Evolutionary conservation across 352 stramenopile genomes (phyloP), one percentile per base, ranked within the genome.

Genomic region (Thraustotheca clavata): DNA sequence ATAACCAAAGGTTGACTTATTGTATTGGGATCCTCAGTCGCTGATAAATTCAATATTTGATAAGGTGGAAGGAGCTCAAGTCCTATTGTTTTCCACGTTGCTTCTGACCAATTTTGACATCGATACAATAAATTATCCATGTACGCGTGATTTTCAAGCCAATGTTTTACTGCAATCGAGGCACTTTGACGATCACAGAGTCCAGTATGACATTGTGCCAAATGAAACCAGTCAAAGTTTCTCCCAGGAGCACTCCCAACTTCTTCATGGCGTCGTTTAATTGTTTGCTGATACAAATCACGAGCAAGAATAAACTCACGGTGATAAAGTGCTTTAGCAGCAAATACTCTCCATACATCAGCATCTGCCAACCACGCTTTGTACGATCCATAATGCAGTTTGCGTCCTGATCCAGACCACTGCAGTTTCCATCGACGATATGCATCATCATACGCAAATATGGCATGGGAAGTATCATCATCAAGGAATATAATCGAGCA

Each of bases 401-500:
- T 69, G 39, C 62, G 69, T 8, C 69, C 68, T 9, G 43, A 52
- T 1, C 2, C 12, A 31, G 43, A 24, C 43, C 43, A 52, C 6
- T 74, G 63, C 8, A 65, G 41, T n/a, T 71, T 76, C 41, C 70
- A 73, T 18, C 72, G 83, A 31, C 77, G 78, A 35, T 86, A 88
- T 4, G 79, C 75, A 50, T 88, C 81, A 39, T 90, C 81, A 50
- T 83, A 90, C 8, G 81, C 81, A 27, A 88, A 75, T 0, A 71
- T 59, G 32, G 76, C 86, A 7, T 88, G 68, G 32, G 68, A 67
- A 32, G 75, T 75, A 5, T 59, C 48, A 5, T 48, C 76, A 65
- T 90, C 81, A 5, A 80, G 57, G 18, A 73, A 62, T 88, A 73
- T 7, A 87, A 71, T 33, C 81, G 67, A 35, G 76, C 81, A 14